These are phyloP conservation scores for Liriodendron chinense DNA, from an alignment of 164 flowering plant genomes.

Conservation along the genomic window DNA sequence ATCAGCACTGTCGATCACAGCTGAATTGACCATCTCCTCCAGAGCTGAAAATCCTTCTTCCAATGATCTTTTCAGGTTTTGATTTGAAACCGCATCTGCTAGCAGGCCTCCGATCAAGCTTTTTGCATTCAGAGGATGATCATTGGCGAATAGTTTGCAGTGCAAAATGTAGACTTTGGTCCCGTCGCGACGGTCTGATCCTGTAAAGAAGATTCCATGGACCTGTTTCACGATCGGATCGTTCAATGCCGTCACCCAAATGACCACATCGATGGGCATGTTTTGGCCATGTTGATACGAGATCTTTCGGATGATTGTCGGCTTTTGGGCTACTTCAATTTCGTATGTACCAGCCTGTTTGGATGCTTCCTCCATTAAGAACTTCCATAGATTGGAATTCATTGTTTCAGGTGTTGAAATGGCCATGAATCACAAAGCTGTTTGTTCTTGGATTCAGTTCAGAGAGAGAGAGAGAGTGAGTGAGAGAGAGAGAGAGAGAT, in stretches of 20 bases:
- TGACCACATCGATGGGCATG: not conserved
- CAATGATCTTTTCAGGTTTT: not conserved
- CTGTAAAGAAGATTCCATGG: not conserved
- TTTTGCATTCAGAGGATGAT: not conserved
- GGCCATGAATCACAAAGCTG: not conserved
- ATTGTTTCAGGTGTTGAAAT: not conserved
- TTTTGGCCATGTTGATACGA: not conserved
- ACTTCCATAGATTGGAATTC: constrained; percentile 3
- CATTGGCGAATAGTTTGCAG: not conserved
- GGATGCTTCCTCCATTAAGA: not conserved
- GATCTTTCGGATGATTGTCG: not conserved
- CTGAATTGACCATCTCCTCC: not conserved
- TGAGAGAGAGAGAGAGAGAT: not conserved
- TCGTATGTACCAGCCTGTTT: not conserved
- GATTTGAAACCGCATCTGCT: not conserved
- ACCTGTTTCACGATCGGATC: not conserved
- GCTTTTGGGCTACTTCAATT: not conserved
- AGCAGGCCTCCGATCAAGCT: not conserved
- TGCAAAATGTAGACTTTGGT: not conserved
- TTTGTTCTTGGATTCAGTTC: not conserved
- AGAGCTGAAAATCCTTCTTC: not conserved
- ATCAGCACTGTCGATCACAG: not conserved
- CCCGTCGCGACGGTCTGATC: not conserved
- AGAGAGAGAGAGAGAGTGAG: not conserved
- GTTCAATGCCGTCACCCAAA: not conserved